Evolutionary conservation across 805 yeast genomes (phyloP), one percentile per base, ranked within the genome.

Genomic region (Candida pini): DNA sequence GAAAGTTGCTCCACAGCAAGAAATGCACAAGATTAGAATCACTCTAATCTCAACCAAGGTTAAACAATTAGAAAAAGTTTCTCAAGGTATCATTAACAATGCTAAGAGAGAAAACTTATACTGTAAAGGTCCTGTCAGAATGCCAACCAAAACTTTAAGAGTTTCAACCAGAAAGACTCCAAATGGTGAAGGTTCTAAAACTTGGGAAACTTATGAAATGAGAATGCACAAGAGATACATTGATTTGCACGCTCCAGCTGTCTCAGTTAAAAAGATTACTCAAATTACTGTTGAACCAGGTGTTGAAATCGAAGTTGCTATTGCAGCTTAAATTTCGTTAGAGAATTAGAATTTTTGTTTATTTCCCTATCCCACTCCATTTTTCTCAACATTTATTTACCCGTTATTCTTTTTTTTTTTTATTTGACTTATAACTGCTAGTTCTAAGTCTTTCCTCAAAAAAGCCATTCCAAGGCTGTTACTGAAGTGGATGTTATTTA

Each of bases 121-220:
- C 69, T 88, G 87, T 82, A 90, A 88, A 79, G 99, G 99, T 67
- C 98, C 98, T 59, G 96, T 92, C 65, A 89, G 98, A 85, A 73
- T 92, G 76, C 99, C 99, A 78, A 92, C 98, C 73, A 92, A 89
- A 84, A 92, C 84, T 60, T 84, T 92, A 66, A 87, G 84, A 74
- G 78, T 92, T 76, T 78, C 95, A 75, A 92, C 99, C 85, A 88
- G 99, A 86, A 92, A 92, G 89, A 84, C 98, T 66, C 99, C 99
- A 65, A 94, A 94, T 73, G 99, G 99, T 92, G 97, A 92, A 79
- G 99, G 99, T 92, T 92, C 98, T 60, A 92, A 92, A 90, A 92
- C 99, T 63, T 92, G 97, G 97, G 99, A 92, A 69, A 76, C 94
- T 62, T 92, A 81, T 73, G 98, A 92, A 80, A 84, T 92, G 95